phyloP scores from a whole-genome alignment of 805 yeast genomes.

The Lipomyces lipofer region DNA sequence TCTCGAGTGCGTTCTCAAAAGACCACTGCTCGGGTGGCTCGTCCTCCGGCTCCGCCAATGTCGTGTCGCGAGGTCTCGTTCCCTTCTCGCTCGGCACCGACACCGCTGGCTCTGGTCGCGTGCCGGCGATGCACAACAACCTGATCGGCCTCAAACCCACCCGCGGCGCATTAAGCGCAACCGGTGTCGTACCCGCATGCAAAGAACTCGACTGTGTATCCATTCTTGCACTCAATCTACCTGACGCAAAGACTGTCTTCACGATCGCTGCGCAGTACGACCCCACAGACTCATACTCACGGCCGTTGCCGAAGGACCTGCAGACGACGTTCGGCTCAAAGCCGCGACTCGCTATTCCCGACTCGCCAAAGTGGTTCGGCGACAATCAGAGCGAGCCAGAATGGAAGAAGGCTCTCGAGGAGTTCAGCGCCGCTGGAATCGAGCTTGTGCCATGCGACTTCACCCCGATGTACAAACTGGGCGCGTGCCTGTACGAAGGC shows the following conservation, averaged over 20 bases:
- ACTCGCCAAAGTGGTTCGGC: slow-evolving; percentile 71
- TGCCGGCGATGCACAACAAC: slow-evolving; percentile 95
- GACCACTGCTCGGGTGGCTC: slow-evolving; percentile 92
- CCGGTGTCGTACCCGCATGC: slow-evolving; percentile 99
- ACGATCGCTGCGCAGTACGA: slow-evolving; percentile 72
- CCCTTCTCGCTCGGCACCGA: slow-evolving; percentile 93
- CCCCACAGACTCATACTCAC: slow-evolving; percentile 74
- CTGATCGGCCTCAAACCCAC: slow-evolving; percentile 91
- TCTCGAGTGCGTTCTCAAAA: slow-evolving; percentile 72
- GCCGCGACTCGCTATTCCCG: slow-evolving; percentile 77
- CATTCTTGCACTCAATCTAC: slow-evolving; percentile 70
- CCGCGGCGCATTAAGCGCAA: slow-evolving; percentile 77
- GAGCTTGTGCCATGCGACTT: slow-evolving; percentile 67
- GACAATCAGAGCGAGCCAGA: slow-evolving; percentile 77
- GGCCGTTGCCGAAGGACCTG: slow-evolving; percentile 70
- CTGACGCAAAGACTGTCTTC: slow-evolving; percentile 80
- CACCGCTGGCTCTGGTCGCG: slow-evolving; percentile 98
- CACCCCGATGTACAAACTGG: slow-evolving; percentile 72
- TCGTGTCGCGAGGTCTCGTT: slow-evolving; percentile 83
- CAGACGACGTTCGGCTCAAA: slow-evolving; percentile 54
- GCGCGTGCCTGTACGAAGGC: slow-evolving; percentile 88
- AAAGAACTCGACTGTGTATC: slow-evolving; percentile 91
- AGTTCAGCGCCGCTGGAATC: slow-evolving; percentile 54
- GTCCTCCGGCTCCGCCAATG: slow-evolving; percentile 89
- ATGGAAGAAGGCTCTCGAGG: slow-evolving; percentile 60